Evolutionary conservation across 2,329 filamentous ascomycete genomes (phyloP), one percentile per base, ranked within the genome.

Genomic region (Aspergillus sp.): DNA sequence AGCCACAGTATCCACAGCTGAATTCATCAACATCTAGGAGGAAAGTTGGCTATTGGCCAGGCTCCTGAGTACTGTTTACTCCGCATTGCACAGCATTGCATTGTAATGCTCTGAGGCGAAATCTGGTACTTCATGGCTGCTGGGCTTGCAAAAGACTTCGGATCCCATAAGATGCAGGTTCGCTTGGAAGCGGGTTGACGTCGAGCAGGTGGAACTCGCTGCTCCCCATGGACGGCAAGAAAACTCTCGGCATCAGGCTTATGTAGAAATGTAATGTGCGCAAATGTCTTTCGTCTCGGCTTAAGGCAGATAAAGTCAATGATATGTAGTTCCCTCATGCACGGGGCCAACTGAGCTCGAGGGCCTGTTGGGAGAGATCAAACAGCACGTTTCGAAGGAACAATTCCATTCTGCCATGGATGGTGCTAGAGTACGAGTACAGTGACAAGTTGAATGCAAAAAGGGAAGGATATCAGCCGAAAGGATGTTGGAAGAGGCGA

Each of bases 1-100:
- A 82, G 3, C 71, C 61, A 51, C 77, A 77, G 45, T 80, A 76
- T 1, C 81, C 81, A 50, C 78, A 81, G 14, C 67, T 68, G 14
- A n/a, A 13, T 25, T 58, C 2, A 14, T 16, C 16, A 11, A 60
- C 52, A 49, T 63, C 19, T 58, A 47, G 50, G 34, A 19, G 45
- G 5, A 49, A 48, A 4, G 51, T 51, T 46, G 21, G 47, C 3
- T 63, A 52, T 20, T 61, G 60, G 16, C 13, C 16, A 6, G 7
- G 16, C 16, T 17, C 34, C 16, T 38, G 16, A 13, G 14, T 38
- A 17, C 9, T 2, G 6, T 38, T 16, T 38, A 10, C 34, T n/a
- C 14, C 72, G 61, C 3, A 64, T 63, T 4, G 25, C 7, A 10
- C 25, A 7, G 9, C 25, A 29, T 61, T 63, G 43, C 71, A 68